phyloP scores from a whole-genome alignment of 345 rosid species.

The Laguncularia racemosa region DNA sequence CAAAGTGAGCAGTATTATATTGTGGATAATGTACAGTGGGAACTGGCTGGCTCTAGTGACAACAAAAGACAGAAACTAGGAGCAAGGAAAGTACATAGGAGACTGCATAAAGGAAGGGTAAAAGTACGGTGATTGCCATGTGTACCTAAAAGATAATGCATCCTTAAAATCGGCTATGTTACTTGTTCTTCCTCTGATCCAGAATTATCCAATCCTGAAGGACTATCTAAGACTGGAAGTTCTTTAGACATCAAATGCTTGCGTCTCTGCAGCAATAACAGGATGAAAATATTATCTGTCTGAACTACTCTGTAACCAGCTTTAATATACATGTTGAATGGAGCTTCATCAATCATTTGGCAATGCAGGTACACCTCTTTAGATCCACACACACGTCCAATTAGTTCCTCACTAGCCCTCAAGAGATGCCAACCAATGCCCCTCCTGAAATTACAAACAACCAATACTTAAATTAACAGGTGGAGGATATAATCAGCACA shows the following conservation, averaged over 20 bases:
- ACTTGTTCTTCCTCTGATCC: conserved; percentile 31
- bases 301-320: conserved; percentile 68
- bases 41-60: too few species aligned
- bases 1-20: too few species aligned
- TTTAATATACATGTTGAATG: conserved; percentile 75
- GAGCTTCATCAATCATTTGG: conserved; percentile 83
- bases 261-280: conserved; percentile 76
- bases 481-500: not conserved
- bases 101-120: too few species aligned
- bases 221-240: conserved; percentile 27
- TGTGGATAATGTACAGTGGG: too few species aligned
- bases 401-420: conserved; percentile 81
- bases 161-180: conserved; percentile 19
- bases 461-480: not conserved
- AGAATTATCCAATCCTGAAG: conserved; percentile 17
- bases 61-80: too few species aligned
- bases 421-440: conserved; percentile 94
- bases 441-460: conserved; percentile 43
- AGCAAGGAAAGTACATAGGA: too few species aligned
- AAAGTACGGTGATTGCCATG: too few species aligned
- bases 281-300: conserved; percentile 63
- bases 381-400: conserved; percentile 47
- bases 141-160: conserved; percentile 16
- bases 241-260: conserved; percentile 92
- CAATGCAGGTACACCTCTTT: conserved; percentile 84